Percentiles rank a stretch among this genome's conserved stretches.
Evolutionary conservation across 129 eudicot species (phyloP).

Genomic region (Lonicera japonica): DNA sequence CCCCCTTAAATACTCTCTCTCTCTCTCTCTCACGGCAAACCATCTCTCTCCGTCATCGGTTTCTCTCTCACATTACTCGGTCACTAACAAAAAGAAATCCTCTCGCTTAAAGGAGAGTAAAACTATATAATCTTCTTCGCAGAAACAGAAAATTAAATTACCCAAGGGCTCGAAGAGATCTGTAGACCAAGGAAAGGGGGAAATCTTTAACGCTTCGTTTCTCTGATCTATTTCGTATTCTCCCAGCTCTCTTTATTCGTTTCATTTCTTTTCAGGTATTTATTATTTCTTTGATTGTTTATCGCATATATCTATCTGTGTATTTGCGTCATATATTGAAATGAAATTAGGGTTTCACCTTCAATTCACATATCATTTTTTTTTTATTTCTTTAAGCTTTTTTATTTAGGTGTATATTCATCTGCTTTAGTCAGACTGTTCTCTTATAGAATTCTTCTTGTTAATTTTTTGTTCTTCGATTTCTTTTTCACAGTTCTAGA

Average conservation of each 20-base stretch:
- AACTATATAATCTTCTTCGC: too few species aligned
- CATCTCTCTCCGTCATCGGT: not conserved
- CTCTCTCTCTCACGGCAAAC: too few species aligned
- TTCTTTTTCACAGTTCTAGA: not conserved
- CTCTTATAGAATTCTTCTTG: too few species aligned
- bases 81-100: not conserved
- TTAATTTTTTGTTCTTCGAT: too few species aligned
- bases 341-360: slow-evolving; percentile 4
- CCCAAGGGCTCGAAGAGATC: not conserved
- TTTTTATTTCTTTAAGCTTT: too few species aligned
- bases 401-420: not conserved
- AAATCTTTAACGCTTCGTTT: not conserved
- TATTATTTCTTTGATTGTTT: too few species aligned
- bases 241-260: not conserved
- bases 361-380: not conserved
- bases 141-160: too few species aligned
- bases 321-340: not conserved
- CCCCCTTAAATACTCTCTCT: too few species aligned
- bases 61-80: not conserved
- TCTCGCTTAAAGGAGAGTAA: too few species aligned
- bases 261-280: not conserved
- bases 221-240: too few species aligned
- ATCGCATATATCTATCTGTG: not conserved
- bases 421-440: too few species aligned
- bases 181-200: not conserved